Evolutionary conservation across 164 flowering plant genomes (phyloP), one percentile per base, ranked within the genome.

Genomic region (Dillenia suffruticosa): DNA sequence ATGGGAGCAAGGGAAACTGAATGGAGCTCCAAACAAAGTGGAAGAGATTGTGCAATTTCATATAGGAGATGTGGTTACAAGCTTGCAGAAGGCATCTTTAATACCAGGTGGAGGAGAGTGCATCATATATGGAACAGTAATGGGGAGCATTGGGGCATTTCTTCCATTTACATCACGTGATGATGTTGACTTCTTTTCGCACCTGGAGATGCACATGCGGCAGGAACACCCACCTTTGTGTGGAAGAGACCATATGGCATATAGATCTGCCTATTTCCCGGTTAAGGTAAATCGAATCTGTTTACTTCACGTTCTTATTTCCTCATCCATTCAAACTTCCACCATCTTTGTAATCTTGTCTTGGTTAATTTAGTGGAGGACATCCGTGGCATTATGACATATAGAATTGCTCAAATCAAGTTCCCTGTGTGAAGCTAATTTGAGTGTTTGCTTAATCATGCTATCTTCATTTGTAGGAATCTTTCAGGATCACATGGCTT

Each of bases 201-300:
- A 95, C 74, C 78, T 92, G 82, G 99, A 95, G 84, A 95, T 95
- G 99, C 92, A 95, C 73, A 62, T 95, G 94, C 81, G 99, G 70
- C 97, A 92, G 80, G 97, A 95, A 66, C 83, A 90, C 68, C 97
- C 99, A 15, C 99, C 99, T 61, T 67, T 95, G 43, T 95, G 99
- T 76, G 99, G 99, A 59, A 82, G 99, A 73, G 99, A 95, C 72
- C 99, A 95, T 74, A 92, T 95, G 97, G 94, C 90, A 11, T 92
- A 81, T 55, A 76, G 99, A 80, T 95, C 99, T 68, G 84, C 97
- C 10, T 95, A 95, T 73, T 95, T 88, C 65, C 99, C 99, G 0
- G 97, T 92, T 9, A 92, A 95, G 96, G 97, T 95, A 75, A 73
- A 43, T 46, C 8, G n/a, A 32, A 6, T 32, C 6, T 32, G 7